Evolutionary conservation across 805 yeast species (phyloP).

Genomic region (Wickerhamiella lipophila): DNA sequence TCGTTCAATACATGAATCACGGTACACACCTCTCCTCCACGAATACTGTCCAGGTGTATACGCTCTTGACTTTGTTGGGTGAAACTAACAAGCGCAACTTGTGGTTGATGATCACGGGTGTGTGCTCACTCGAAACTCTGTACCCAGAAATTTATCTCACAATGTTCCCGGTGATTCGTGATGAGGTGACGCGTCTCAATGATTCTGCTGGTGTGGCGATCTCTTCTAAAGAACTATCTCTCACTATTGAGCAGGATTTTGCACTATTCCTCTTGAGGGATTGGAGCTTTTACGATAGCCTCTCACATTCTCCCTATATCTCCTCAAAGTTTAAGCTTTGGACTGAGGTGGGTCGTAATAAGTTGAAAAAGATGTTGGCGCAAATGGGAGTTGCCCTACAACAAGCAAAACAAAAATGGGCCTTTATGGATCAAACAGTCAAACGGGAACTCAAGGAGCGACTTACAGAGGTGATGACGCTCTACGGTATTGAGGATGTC

Average conservation of each 20-base stretch:
- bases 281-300: slow-evolving; percentile 85
- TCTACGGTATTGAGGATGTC: slow-evolving; percentile 71
- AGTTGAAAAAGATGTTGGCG: slow-evolving; percentile 83
- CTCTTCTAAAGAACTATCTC: slow-evolving; percentile 26
- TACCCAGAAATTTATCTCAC: slow-evolving; percentile 60
- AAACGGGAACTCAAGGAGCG: slow-evolving; percentile 61
- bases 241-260: slow-evolving; percentile 71
- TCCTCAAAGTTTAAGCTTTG: slow-evolving; percentile 77
- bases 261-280: slow-evolving; percentile 76
- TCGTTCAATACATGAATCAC: slow-evolving; percentile 68
- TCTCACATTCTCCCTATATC: slow-evolving; percentile 80
- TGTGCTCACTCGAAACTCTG: slow-evolving; percentile 62
- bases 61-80: slow-evolving; percentile 67
- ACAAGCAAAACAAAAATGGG: slow-evolving; percentile 86
- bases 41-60: slow-evolving; percentile 64
- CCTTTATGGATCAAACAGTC: slow-evolving; percentile 68
- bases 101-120: slow-evolving; percentile 85
- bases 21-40: slow-evolving; percentile 73
- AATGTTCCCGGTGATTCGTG: slow-evolving; percentile 60
- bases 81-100: slow-evolving; percentile 55
- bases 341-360: slow-evolving; percentile 83
- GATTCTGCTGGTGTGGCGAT: slow-evolving; percentile 24
- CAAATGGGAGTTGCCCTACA: slow-evolving; percentile 87
- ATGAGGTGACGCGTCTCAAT: slow-evolving; percentile 66
- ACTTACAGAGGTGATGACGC: slow-evolving; percentile 54